A percentile compares a stretch with the other conserved stretches of the same genome.
These are phyloP conservation scores for Tilletia indica DNA, from an alignment of 1,284 basidiomycete species.

Conservation along the genomic window DNA sequence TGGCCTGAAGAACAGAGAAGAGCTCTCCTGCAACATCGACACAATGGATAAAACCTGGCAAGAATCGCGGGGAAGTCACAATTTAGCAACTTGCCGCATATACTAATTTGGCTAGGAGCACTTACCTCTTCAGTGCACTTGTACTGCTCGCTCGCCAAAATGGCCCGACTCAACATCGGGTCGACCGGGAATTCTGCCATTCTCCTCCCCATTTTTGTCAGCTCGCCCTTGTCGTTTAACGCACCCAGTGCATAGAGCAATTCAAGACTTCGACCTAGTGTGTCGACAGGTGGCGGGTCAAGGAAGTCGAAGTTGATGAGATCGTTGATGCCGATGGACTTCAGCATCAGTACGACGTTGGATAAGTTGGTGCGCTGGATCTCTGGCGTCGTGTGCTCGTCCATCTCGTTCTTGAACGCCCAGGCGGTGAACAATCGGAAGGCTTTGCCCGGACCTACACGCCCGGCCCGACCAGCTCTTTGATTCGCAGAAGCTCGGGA, in stretches of 20 bases:
- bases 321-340: conserved; percentile 67
- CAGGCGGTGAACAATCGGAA: conserved; percentile 76
- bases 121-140: conserved; percentile 90
- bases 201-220: conserved; percentile 89
- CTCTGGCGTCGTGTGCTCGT: conserved; percentile 66
- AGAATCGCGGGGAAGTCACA: neutral
- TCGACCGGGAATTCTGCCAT: conserved; percentile 99
- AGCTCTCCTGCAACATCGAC: conserved; percentile 92
- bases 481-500: conserved; percentile 96
- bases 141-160: conserved; percentile 91
- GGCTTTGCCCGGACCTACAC: conserved; percentile 96
- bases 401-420: conserved; percentile 66
- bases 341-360: conserved; percentile 65
- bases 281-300: conserved; percentile 80
- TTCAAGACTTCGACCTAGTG: conserved; percentile 92
- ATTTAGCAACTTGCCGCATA: neutral
- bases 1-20: conserved; percentile 90
- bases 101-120: conserved; percentile 22
- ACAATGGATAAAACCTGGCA: conserved; percentile 86
- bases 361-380: conserved; percentile 62
- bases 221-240: conserved; percentile 89
- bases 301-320: conserved; percentile 67
- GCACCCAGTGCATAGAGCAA: conserved; percentile 92
- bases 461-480: conserved; percentile 90
- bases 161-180: conserved; percentile 93